phyloP scores from a whole-genome alignment of 345 rosid genomes.

The Arabidopsis arenosa region DNA sequence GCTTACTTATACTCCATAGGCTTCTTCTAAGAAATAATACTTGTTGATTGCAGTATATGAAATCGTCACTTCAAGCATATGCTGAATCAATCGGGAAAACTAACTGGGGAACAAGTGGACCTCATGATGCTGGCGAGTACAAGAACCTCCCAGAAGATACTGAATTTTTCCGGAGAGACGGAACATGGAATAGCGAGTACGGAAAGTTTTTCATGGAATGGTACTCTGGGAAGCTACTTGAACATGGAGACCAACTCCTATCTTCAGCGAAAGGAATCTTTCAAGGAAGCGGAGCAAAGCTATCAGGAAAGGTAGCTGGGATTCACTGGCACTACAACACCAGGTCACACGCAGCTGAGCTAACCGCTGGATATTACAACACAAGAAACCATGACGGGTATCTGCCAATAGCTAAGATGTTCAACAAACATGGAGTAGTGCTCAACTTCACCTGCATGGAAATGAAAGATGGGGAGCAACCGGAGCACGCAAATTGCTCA shows the following conservation, averaged over 20 bases:
- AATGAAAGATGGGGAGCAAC: slow-evolving; percentile 83
- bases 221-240: slow-evolving; percentile 78
- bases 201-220: slow-evolving; percentile 90
- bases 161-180: slow-evolving; percentile 78
- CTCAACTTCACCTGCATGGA: slow-evolving; percentile 99
- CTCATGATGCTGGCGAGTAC: slow-evolving; percentile 89
- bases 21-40: slow-evolving; percentile 30
- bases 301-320: slow-evolving; percentile 92
- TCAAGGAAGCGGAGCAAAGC: slow-evolving; percentile 68
- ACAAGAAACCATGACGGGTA: slow-evolving; percentile 82
- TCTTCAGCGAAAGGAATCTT: slow-evolving; percentile 73
- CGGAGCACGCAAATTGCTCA: slow-evolving; percentile 74
- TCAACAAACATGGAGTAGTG: slow-evolving; percentile 68
- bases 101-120: slow-evolving; percentile 83
- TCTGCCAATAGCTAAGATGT: slow-evolving; percentile 73
- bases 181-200: slow-evolving; percentile 88
- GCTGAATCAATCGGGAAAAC: slow-evolving; percentile 70
- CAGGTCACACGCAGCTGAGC: slow-evolving; percentile 96
- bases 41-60: slow-evolving; percentile 79
- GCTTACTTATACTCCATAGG: not conserved
- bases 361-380: slow-evolving; percentile 87
- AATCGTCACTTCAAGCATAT: slow-evolving; percentile 78
- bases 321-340: slow-evolving; percentile 97
- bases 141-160: slow-evolving; percentile 88
- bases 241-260: slow-evolving; percentile 80